phyloP scores from a whole-genome alignment of 306 rosid genomes.

The Lathyrus oleraceus region DNA sequence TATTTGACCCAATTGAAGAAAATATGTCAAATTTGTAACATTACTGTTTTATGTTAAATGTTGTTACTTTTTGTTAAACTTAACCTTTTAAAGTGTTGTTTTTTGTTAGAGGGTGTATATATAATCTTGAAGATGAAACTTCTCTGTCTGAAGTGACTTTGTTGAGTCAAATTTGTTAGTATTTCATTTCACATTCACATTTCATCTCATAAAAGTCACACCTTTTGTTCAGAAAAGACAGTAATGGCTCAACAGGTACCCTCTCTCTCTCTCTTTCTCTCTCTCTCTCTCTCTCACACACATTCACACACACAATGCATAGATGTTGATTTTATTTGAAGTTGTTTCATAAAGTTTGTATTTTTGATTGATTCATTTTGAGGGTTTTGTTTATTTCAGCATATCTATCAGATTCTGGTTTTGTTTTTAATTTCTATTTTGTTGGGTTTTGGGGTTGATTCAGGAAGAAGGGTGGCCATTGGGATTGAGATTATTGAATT shows the following conservation, averaged over 20 bases:
- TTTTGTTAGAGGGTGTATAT: slow-evolving; percentile 20
- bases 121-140: slow-evolving; percentile 39
- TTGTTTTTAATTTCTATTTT: background rate
- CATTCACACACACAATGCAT: background rate
- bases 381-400: slow-evolving; percentile 11
- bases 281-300: background rate
- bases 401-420: background rate
- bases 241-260: slow-evolving; percentile 66
- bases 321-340: slow-evolving; percentile 7
- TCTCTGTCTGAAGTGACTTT: slow-evolving; percentile 39
- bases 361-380: slow-evolving; percentile 16
- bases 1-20: background rate
- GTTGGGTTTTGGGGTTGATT: slow-evolving; percentile 23
- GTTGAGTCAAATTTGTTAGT: slow-evolving; percentile 21
- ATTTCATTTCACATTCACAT: slow-evolving; percentile 26
- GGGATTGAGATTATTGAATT: slow-evolving; percentile 69
- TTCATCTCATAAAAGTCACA: slow-evolving; percentile 2
- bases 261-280: background rate
- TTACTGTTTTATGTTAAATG: slow-evolving; percentile 23
- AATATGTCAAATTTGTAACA: slow-evolving; percentile 33
- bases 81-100: slow-evolving; percentile 4
- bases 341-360: slow-evolving; percentile 11
- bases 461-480: slow-evolving; percentile 92
- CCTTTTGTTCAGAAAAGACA: slow-evolving; percentile 26
- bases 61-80: background rate